Percentiles rank a stretch among this genome's conserved stretches.
phyloP scores from a whole-genome alignment of 2,329 filamentous ascomycete genomes.

The Lasiodiplodia sp. region DNA sequence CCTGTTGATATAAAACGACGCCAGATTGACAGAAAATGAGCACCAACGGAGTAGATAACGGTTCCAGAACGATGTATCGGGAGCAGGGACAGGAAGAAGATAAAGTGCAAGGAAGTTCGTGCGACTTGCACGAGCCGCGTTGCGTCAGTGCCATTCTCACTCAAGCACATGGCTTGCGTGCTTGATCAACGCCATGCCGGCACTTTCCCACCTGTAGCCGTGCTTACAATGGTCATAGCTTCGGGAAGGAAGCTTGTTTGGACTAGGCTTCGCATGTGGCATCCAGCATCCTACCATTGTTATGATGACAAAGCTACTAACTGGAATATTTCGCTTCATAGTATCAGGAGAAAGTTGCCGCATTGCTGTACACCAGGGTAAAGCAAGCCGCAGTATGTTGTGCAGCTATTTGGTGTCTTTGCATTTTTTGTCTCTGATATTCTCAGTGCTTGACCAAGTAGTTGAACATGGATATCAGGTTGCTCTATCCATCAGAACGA shows the following conservation, averaged over 20 bases:
- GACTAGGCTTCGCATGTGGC: conserved; percentile 10
- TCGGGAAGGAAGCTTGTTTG: conserved; percentile 21
- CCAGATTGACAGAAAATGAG: conserved; percentile 17
- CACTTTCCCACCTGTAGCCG: not conserved
- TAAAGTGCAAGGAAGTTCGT: not conserved
- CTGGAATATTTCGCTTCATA: not conserved
- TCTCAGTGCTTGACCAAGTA: not conserved
- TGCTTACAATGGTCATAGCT: conserved; percentile 17
- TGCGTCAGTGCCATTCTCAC: not conserved
- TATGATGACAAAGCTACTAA: not conserved
- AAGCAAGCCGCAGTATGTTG: not conserved
- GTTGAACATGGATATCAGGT: not conserved
- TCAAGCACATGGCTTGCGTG: conserved; percentile 10
- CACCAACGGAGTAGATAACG: not conserved
- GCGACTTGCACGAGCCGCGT: not conserved
- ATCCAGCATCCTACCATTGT: not conserved
- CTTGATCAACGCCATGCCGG: conserved; percentile 2
- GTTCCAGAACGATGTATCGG: not conserved
- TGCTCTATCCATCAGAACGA: not conserved
- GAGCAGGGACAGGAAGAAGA: not conserved
- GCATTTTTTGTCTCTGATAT: not conserved
- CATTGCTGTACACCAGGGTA: too few species aligned
- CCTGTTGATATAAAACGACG: not conserved
- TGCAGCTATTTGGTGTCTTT: not conserved
- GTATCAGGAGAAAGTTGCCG: too few species aligned